phyloP scores from a whole-genome alignment of 78 protist genomes.

The Blattamonas nauphoetae region DNA sequence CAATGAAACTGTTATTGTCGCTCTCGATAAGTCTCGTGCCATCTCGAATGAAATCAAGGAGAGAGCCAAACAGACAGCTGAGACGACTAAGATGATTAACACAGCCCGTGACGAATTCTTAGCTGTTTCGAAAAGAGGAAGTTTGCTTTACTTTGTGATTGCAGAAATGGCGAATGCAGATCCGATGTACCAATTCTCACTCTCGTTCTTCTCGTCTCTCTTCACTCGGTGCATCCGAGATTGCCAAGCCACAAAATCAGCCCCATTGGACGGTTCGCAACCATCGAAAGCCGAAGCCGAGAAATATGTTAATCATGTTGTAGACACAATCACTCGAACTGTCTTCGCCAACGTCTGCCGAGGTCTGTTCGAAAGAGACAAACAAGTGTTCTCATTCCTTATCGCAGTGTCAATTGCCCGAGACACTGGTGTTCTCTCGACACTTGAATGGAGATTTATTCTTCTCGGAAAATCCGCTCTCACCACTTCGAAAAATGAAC shows the following conservation, averaged over 20 bases:
- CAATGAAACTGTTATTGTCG: slow-evolving; percentile 39
- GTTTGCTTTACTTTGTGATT: slow-evolving; percentile 17
- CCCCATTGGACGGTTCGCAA: neutral
- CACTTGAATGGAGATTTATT: slow-evolving; percentile 50
- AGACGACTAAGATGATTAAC: slow-evolving; percentile 29
- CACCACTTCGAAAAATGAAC: neutral
- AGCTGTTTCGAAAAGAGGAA: slow-evolving; percentile 6
- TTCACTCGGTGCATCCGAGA: neutral
- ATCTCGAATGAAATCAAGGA: slow-evolving; percentile 29
- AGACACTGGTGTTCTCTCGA: slow-evolving; percentile 23
- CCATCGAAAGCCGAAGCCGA: neutral
- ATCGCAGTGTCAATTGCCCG: slow-evolving; percentile 18
- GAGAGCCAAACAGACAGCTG: slow-evolving; percentile 11
- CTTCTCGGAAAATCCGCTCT: slow-evolving; percentile 34
- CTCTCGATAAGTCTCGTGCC: slow-evolving; percentile 36
- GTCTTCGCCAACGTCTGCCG: slow-evolving; percentile 44
- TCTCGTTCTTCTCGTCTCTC: slow-evolving; percentile 33
- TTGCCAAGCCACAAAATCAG: neutral
- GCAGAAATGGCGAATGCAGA: slow-evolving; percentile 28
- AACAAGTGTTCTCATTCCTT: slow-evolving; percentile 47
- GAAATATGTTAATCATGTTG: neutral
- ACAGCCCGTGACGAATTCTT: slow-evolving; percentile 21
- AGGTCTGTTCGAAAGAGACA: slow-evolving; percentile 65
- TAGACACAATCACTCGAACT: slow-evolving; percentile 10
- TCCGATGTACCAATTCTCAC: slow-evolving; percentile 56